Evolutionary conservation across 257 asterid genomes (phyloP).

Genomic region (Solanum infundibuliforme): DNA sequence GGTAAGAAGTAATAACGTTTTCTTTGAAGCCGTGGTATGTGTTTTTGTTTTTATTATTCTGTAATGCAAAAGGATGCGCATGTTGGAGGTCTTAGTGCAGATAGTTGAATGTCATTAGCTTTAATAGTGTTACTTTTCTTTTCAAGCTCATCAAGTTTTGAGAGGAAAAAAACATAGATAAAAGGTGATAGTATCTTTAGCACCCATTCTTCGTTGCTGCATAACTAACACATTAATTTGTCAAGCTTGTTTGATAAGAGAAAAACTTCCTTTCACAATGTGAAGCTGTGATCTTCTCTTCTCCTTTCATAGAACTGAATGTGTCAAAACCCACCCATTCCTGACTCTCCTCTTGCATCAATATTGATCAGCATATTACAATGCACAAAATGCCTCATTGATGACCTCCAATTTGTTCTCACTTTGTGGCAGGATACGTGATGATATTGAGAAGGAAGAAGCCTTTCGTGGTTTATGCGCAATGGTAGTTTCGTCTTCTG

Average conservation of each 20-base stretch:
- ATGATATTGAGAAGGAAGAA: constrained; percentile 93
- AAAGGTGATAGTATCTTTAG: not conserved
- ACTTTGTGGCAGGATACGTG: constrained; percentile 73
- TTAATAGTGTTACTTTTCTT: not conserved
- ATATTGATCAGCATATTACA: not conserved
- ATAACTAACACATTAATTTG: not conserved
- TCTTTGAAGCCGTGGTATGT: not conserved
- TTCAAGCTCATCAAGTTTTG: not conserved
- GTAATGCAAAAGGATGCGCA: not conserved
- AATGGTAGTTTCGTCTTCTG: constrained; percentile 40
- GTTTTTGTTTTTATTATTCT: not conserved
- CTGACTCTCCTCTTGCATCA: not conserved
- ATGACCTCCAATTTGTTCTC: not conserved
- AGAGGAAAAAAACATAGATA: not conserved
- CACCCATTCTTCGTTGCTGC: not conserved
- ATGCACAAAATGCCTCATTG: not conserved
- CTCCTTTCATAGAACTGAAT: not conserved
- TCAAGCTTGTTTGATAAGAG: not conserved
- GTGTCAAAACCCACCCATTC: not conserved
- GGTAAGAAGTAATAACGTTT: not conserved
- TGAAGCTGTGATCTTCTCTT: not conserved
- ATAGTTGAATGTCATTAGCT: not conserved
- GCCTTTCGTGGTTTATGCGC: constrained; percentile 96
- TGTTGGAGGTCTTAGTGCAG: not conserved
- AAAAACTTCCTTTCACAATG: not conserved